These are phyloP conservation scores for Fusarium zealandicum DNA, from an alignment of 2,329 filamentous ascomycete species.

Conservation along the genomic window DNA sequence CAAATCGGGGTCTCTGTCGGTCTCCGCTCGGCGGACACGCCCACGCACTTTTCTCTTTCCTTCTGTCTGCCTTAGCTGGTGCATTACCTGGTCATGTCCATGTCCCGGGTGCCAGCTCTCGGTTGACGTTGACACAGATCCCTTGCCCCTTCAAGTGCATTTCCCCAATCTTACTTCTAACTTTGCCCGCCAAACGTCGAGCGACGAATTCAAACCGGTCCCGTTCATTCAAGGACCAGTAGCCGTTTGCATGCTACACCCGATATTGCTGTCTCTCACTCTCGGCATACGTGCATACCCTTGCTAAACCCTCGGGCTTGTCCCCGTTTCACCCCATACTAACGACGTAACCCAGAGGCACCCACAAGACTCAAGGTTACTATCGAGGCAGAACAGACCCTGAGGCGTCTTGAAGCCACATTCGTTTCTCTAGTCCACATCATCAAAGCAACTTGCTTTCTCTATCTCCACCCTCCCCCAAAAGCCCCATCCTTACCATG, in stretches of 20 bases:
- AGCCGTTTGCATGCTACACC: constrained; percentile 30
- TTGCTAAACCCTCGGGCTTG: constrained; percentile 30
- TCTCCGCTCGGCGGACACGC: constrained; percentile 32
- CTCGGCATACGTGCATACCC: constrained; percentile 41
- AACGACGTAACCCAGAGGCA: constrained; percentile 31
- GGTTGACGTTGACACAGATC: constrained; percentile 30
- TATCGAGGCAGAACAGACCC: constrained; percentile 22
- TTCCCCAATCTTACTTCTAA: constrained; percentile 26
- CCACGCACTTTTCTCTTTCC: constrained; percentile 17
- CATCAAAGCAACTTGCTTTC: constrained; percentile 25
- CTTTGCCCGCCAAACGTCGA: constrained; percentile 17
- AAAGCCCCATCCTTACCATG: constrained; percentile 30
- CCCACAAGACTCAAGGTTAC: constrained; percentile 37
- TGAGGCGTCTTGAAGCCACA: constrained; percentile 38
- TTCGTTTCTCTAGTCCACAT: constrained; percentile 24
- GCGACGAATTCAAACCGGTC: constrained; percentile 10
- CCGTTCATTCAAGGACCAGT: constrained; percentile 24
- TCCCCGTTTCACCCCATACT: constrained; percentile 35
- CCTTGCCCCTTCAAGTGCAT: constrained; percentile 34
- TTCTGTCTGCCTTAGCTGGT: constrained; percentile 14
- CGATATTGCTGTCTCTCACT: constrained; percentile 29
- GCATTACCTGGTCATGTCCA: constrained; percentile 31
- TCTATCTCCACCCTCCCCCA: constrained; percentile 43
- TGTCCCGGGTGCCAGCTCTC: constrained; percentile 20
- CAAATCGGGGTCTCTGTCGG: constrained; percentile 30